Percentiles rank a stretch among this genome's conserved stretches.
These are phyloP conservation scores for Scenedesmus sp. DNA, from an alignment of 163 green algal genomes.

Conservation along the genomic window DNA sequence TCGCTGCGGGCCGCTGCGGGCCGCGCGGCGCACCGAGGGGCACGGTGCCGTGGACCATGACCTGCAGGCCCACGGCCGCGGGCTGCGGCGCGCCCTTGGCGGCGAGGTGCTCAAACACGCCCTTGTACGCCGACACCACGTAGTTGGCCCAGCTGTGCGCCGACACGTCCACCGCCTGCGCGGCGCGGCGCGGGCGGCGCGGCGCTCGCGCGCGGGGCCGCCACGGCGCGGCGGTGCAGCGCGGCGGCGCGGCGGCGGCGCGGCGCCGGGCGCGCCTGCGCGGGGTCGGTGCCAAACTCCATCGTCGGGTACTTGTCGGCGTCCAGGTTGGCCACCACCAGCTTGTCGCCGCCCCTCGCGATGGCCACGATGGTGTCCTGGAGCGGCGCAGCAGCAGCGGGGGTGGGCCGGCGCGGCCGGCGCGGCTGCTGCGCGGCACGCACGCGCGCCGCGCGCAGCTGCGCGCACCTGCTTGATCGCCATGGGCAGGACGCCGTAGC, in stretches of 20 bases:
- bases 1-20: too few species aligned
- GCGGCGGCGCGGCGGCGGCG: too few species aligned
- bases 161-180: constrained; percentile 77
- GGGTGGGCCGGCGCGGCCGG: neutral
- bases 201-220: too few species aligned
- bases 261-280: constrained; percentile 70
- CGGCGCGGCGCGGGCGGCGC: too few species aligned
- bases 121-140: constrained; percentile 95
- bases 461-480: constrained; percentile 81
- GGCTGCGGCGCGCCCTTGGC: constrained; percentile 48
- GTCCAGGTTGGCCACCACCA: constrained; percentile 80
- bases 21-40: constrained; percentile 71
- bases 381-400: neutral
- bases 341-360: constrained; percentile 52
- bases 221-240: too few species aligned
- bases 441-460: neutral
- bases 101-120: constrained; percentile 78
- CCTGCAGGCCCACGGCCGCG: constrained; percentile 69
- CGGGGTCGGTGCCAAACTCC: constrained; percentile 75
- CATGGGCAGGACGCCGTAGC: constrained; percentile 97
- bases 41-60: constrained; percentile 88
- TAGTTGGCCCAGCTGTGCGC: constrained; percentile 97
- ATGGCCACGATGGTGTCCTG: constrained; percentile 96
- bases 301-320: constrained; percentile 69
- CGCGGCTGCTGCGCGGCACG: neutral